phyloP scores from a whole-genome alignment of 148 eudicot species.

The Mesembryanthemum crystallinum region DNA sequence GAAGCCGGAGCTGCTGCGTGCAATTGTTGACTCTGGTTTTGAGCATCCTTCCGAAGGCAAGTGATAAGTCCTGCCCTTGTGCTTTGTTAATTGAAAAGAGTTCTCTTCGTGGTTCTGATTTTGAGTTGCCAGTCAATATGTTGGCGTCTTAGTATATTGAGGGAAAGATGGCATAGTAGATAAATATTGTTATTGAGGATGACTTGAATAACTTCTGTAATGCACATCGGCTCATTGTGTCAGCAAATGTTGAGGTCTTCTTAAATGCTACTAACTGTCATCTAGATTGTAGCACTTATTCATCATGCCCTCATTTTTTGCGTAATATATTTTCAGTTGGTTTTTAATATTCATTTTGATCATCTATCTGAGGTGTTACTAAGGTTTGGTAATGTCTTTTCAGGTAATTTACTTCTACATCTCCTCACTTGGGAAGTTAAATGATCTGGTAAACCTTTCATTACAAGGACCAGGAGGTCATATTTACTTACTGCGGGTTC shows the following conservation, averaged over 20 bases:
- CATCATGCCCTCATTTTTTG: neutral
- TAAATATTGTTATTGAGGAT: conserved; percentile 5
- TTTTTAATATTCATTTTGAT: neutral
- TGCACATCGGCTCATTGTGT: conserved; percentile 10
- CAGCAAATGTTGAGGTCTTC: neutral
- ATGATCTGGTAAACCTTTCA: conserved; percentile 56
- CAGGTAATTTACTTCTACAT: conserved; percentile 56
- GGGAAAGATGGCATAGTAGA: neutral
- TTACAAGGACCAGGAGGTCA: conserved; percentile 47
- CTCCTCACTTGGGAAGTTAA: conserved; percentile 44
- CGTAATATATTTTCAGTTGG: neutral
- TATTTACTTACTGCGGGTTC: conserved; percentile 52
- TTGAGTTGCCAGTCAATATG: neutral
- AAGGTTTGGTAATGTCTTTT: neutral
- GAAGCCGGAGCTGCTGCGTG: conserved; percentile 69
- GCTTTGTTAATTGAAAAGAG: neutral
- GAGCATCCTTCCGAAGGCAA: conserved; percentile 78
- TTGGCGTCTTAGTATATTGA: neutral
- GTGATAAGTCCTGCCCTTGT: neutral
- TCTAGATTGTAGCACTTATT: neutral
- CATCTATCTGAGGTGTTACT: neutral
- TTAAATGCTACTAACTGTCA: neutral
- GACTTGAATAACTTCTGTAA: conserved; percentile 11
- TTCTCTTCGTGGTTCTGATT: neutral
- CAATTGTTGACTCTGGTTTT: conserved; percentile 66